These are phyloP conservation scores for Lindgomyces ingoldianus DNA, from an alignment of 495 filamentous ascomycete genomes.

Conservation along the genomic window DNA sequence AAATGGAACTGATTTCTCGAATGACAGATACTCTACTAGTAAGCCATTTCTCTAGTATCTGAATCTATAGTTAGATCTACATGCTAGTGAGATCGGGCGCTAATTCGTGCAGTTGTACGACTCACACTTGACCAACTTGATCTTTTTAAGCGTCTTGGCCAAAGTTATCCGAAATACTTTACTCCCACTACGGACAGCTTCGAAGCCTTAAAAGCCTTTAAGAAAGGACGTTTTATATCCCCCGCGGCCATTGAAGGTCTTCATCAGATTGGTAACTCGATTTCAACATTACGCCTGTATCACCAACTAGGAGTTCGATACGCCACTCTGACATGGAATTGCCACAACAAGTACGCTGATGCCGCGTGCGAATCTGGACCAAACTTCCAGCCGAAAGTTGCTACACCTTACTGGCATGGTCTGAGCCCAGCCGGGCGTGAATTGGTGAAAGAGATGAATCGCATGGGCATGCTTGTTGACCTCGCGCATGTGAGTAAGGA, in stretches of 20 bases:
- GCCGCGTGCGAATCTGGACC: conserved; percentile 61
- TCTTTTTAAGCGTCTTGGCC: conserved; percentile 67
- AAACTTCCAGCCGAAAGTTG: conserved; percentile 36
- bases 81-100: neutral
- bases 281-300: conserved; percentile 72
- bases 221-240: conserved; percentile 60
- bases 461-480: conserved; percentile 78
- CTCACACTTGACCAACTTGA: conserved; percentile 83
- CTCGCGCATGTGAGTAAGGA: conserved; percentile 67
- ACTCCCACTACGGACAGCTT: conserved; percentile 58
- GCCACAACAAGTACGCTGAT: conserved; percentile 88
- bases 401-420: conserved; percentile 49
- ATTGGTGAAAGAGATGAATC: conserved; percentile 76
- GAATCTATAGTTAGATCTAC: neutral
- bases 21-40: conserved; percentile 66
- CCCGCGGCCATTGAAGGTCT: conserved; percentile 88
- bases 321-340: conserved; percentile 89
- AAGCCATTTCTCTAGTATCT: conserved; percentile 23
- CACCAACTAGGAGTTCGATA: conserved; percentile 84
- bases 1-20: conserved; percentile 70
- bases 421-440: conserved; percentile 66
- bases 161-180: conserved; percentile 70
- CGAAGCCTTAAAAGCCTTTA: conserved; percentile 62
- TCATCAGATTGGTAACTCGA: conserved; percentile 89
- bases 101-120: conserved; percentile 56